Percentiles rank a stretch among this genome's conserved stretches.
phyloP scores from a whole-genome alignment of 2,329 filamentous ascomycete species.

The Teratosphaeria epicoccoides region DNA sequence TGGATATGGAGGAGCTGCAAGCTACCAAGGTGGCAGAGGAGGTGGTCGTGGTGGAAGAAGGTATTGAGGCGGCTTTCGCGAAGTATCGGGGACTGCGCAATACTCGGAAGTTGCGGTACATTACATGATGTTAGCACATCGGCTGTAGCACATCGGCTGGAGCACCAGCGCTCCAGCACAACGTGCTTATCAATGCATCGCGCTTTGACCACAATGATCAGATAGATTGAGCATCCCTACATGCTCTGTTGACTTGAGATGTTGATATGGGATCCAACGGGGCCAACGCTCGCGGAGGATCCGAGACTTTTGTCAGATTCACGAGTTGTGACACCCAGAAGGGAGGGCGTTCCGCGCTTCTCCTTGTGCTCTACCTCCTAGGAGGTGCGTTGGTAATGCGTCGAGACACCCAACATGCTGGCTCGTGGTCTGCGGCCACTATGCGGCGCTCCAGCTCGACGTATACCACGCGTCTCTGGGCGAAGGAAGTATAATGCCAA shows the following conservation, averaged over 20 bases:
- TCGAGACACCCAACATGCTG: background rate
- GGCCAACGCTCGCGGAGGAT: too few species aligned
- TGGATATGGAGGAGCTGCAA: slow-evolving; percentile 12
- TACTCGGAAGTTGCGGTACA: too few species aligned
- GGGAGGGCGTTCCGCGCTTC: too few species aligned
- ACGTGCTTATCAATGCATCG: background rate
- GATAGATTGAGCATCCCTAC: too few species aligned
- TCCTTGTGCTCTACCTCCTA: too few species aligned
- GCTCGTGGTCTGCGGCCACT: background rate
- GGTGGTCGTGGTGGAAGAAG: slow-evolving; percentile 3
- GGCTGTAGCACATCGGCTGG: background rate
- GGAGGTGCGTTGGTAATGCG: too few species aligned
- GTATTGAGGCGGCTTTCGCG: background rate
- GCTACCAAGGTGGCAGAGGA: slow-evolving; percentile 10
- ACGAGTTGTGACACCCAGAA: background rate
- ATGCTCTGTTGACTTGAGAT: too few species aligned
- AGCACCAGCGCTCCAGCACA: background rate
- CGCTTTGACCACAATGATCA: too few species aligned
- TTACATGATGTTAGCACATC: background rate
- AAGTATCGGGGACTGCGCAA: background rate
- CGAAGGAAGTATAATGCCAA: slow-evolving; percentile 15
- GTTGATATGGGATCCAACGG: too few species aligned
- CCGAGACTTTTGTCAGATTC: background rate
- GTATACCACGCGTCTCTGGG: slow-evolving; percentile 7
- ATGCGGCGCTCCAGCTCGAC: background rate